Evolutionary conservation across 345 rosid genomes (phyloP).

Genomic region (Pelargonium nanum): DNA sequence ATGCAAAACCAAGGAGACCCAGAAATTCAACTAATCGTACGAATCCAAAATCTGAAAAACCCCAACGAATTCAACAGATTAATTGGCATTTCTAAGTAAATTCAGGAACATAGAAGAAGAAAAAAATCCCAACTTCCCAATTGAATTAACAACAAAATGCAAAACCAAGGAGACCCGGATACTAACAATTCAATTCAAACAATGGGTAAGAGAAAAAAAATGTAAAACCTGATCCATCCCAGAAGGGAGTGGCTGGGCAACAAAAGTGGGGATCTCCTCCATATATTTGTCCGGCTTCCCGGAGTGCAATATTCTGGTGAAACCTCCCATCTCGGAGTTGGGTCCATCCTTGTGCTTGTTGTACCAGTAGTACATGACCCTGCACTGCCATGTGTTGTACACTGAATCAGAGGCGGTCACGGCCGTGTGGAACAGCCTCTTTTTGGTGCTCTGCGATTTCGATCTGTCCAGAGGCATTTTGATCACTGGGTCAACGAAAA

Average conservation of each 20-base stretch:
- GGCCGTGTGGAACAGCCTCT: constrained; percentile 86
- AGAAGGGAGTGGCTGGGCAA: constrained; percentile 84
- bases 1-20: not conserved
- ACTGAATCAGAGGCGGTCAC: constrained; percentile 92
- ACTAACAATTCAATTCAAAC: not conserved
- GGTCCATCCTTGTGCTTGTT: constrained; percentile 54
- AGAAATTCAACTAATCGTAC: too few species aligned
- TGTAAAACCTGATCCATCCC: constrained; percentile 81
- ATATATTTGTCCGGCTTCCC: constrained; percentile 76
- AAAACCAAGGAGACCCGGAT: not conserved
- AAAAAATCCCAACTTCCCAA: not conserved
- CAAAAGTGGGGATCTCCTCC: constrained; percentile 96
- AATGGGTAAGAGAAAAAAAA: not conserved
- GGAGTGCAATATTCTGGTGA: constrained; percentile 87
- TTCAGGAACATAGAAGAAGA: not conserved
- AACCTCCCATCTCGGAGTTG: constrained; percentile 82
- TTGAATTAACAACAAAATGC: not conserved
- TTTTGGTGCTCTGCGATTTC: constrained; percentile 17
- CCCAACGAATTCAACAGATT: not conserved
- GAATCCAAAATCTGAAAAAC: not conserved
- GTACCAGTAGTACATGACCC: constrained; percentile 98
- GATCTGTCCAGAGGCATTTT: constrained; percentile 59
- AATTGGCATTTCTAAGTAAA: too few species aligned
- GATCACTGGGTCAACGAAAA: constrained; percentile 58
- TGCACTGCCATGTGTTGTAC: constrained; percentile 95